Base-by-base conservation (phyloP, 1,284 basidiomycete species). In the Boletus mariae region DNA sequence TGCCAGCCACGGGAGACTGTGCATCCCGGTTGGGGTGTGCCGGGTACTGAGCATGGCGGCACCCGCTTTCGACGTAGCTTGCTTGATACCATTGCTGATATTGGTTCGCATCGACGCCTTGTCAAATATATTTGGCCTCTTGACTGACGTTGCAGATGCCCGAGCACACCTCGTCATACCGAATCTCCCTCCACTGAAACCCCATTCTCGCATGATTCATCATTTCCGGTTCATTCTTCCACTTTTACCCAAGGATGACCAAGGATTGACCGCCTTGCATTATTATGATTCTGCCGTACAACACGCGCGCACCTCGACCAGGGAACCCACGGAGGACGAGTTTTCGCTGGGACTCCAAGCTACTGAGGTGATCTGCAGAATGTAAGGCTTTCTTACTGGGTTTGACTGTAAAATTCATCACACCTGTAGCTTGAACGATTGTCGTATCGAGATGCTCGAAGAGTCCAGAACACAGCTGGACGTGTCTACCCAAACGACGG, bases 11-110 rank as follows among this genome's bases (percentile, higher is more conserved):
- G 82, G 60, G 80, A 83, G 44, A 80, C 79, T 1, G 73, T 75
- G 55, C 91, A 90, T 60, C 82, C 86, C 55, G 92, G 92, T 12
- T 94, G 91, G 90, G 91, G 91, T 15, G 72, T 76, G 59, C 90
- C 62, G 81, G 87, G 82, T 17, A 83, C 82, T 1, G 77, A 76
- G 57, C 79, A 81, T 62, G 78, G 75, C 23, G 82, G 78, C 23
- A 69, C 84, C 17, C 77, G 80, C 37, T 89, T 88, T 62, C 80
- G 87, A 42, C 79, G 80, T 31, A 69, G 76, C 6, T 73, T 91
- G 13, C 71, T 90, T 15, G 80, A 85, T 56, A 87, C 84, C 9
- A 80, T 90, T 45, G 74, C 76, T 20, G 74, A 77, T 46, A 82
- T 90, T 45, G 87, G 88, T 87, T 46, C 53, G 80, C 29, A 47